Evolutionary conservation across 2,329 filamentous ascomycete species (phyloP), one percentile per base, ranked within the genome.

Genomic region (Monosporascus sp.): DNA sequence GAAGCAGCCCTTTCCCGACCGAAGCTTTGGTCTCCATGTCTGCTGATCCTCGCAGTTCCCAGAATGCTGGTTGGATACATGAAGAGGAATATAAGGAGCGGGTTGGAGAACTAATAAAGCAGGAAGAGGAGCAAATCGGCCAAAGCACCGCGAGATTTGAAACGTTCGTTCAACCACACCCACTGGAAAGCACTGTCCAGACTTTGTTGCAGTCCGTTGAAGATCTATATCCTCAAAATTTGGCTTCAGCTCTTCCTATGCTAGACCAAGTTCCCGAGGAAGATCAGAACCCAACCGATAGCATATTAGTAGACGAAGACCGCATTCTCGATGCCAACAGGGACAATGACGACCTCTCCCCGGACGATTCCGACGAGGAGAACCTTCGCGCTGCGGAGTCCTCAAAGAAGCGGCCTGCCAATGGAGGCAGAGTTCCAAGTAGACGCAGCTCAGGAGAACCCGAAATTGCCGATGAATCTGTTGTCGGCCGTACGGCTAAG

Each of bases 21-120:
- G 92, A 96, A 60, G 91, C 85, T 5, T 73, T 97, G 54, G 81
- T 95, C 3, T 90, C 91, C 2, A 95, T 97, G 86, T 96, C 91
- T 40, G 91, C 91, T 6, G 88, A 94, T 68, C 77, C 85, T 35
- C 81, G 91, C 51, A 80, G 89, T 55, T 82, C 84, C 2, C 80
- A 86, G 40, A 78, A 83, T n/a, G 83, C 85, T n/a, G 86, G 85
- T 0, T 99, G 94, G 93, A 87, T 97, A 52, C 92, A 97, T 60
- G 93, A 97, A 67, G 85, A 90, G 47, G 92, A 96, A 64, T 93
- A 87, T 64, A 77, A 83, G 35, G 75, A 85, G 44, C 78, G 88
- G 60, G 74, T 96, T 2, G 70, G 75, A 31, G 73, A 80, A 26
- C 75, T 95, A 24, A 81, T 89, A 8, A 66, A 72, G 1, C 77